These are phyloP conservation scores for Erigeron philadelphicus DNA, from an alignment of 140 eudicot genomes.

Conservation along the genomic window DNA sequence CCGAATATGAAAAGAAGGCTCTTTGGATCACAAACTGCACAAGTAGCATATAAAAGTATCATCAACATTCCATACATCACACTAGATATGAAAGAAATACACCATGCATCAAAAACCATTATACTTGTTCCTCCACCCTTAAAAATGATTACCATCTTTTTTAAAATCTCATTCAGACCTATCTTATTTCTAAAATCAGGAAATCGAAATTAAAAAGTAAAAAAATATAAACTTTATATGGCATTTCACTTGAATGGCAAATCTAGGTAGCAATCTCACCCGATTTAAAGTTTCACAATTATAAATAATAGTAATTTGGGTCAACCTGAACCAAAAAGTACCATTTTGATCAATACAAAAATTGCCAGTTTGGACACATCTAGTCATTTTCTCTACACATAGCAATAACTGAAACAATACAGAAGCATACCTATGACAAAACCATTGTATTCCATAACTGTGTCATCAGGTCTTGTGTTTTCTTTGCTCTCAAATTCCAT, in stretches of 20 bases:
- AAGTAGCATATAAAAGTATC: not conserved
- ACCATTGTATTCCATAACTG: slow-evolving; percentile 85
- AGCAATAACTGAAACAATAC: not conserved
- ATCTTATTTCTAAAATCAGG: not conserved
- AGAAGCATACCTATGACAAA: slow-evolving; percentile 68
- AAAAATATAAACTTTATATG: not conserved
- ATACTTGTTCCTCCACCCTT: too few species aligned
- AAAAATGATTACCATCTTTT: too few species aligned
- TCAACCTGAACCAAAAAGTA: not conserved
- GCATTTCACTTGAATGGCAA: not conserved
- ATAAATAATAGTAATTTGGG: not conserved
- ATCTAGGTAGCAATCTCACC: not conserved
- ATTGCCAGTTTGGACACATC: not conserved
- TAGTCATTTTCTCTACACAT: slow-evolving; percentile 4
- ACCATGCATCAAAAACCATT: not conserved
- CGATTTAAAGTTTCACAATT: not conserved
- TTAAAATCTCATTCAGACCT: not conserved
- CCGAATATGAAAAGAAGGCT: slow-evolving; percentile 91
- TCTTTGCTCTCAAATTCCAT: slow-evolving; percentile 88
- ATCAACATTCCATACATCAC: not conserved
- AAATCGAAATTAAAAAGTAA: too few species aligned
- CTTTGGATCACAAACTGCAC: slow-evolving; percentile 99
- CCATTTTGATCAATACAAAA: not conserved
- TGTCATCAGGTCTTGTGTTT: slow-evolving; percentile 78
- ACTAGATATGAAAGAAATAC: not conserved